These are phyloP conservation scores for Rhynchospora tenuis DNA, from an alignment of 176 grass and related monocot species.

Conservation along the genomic window DNA sequence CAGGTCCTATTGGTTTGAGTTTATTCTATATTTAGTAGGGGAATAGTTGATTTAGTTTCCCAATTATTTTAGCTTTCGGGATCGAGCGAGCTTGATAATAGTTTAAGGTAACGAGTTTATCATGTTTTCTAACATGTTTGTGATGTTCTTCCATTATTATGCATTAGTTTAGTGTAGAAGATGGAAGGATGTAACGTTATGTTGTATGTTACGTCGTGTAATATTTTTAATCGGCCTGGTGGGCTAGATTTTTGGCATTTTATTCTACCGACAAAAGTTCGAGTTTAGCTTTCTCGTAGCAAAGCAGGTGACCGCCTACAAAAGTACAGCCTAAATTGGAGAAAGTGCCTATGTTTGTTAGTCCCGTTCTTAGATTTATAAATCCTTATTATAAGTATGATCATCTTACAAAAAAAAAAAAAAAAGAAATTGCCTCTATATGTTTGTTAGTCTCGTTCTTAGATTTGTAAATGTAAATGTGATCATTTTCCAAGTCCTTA, in stretches of 20 bases:
- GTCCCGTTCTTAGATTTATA: background rate
- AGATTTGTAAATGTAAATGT: background rate
- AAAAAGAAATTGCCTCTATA: background rate
- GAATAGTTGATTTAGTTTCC: background rate
- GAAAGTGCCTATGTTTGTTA: background rate
- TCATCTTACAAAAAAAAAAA: background rate
- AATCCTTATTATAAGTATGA: background rate
- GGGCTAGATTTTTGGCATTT: background rate
- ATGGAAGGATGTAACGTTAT: background rate
- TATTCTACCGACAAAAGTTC: background rate
- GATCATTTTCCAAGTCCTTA: background rate
- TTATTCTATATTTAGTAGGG: background rate
- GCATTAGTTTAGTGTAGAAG: background rate
- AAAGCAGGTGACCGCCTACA: background rate
- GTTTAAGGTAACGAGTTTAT: background rate
- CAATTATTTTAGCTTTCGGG: background rate
- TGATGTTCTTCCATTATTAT: background rate
- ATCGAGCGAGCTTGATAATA: background rate
- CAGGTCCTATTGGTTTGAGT: background rate
- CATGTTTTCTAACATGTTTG: background rate
- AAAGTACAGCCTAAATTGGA: background rate
- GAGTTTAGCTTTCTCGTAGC: background rate
- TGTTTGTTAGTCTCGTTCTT: background rate
- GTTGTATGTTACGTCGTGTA: background rate
- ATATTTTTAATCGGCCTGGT: background rate